phyloP scores from a whole-genome alignment of 495 filamentous ascomycete genomes.

The Hyphodiscus hymeniophilus region DNA sequence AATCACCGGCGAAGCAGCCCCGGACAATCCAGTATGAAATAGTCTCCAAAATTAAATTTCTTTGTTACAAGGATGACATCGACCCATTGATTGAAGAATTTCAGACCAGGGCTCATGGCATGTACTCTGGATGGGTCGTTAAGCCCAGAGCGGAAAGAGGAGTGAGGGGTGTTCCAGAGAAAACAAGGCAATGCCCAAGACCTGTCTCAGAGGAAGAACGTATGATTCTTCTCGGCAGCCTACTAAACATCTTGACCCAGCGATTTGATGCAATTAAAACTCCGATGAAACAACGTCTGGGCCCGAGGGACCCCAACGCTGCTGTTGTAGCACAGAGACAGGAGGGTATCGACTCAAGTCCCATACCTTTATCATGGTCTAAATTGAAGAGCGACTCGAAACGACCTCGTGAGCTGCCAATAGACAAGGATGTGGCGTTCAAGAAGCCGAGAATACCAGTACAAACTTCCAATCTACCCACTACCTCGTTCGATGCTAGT shows the following conservation, averaged over 20 bases:
- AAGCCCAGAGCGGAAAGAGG: slow-evolving; percentile 16
- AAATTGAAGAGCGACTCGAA: neutral
- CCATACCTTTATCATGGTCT: neutral
- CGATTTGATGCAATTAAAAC: neutral
- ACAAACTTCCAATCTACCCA: neutral
- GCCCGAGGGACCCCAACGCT: no score
- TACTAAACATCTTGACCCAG: slow-evolving; percentile 3
- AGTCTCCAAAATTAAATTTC: neutral
- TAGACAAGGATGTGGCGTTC: neutral
- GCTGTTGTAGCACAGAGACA: neutral
- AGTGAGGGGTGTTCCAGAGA: slow-evolving; percentile 11
- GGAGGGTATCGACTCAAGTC: neutral
- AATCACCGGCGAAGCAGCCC: neutral
- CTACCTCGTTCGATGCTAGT: neutral
- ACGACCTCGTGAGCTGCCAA: neutral
- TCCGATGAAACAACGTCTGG: neutral
- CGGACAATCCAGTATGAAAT: neutral
- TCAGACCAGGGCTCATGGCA: slow-evolving; percentile 1
- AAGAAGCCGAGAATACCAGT: neutral
- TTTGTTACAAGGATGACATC: neutral
- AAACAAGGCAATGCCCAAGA: neutral
- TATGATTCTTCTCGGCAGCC: neutral
- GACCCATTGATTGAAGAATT: slow-evolving; percentile 1
- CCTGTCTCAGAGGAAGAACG: slow-evolving; percentile 3
- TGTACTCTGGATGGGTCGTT: slow-evolving; percentile 11